Percentiles rank a stretch among this genome's conserved stretches.
These are phyloP conservation scores for Plectosphaerella sp. DNA, from an alignment of 2,329 filamentous ascomycete genomes.

Conservation along the genomic window DNA sequence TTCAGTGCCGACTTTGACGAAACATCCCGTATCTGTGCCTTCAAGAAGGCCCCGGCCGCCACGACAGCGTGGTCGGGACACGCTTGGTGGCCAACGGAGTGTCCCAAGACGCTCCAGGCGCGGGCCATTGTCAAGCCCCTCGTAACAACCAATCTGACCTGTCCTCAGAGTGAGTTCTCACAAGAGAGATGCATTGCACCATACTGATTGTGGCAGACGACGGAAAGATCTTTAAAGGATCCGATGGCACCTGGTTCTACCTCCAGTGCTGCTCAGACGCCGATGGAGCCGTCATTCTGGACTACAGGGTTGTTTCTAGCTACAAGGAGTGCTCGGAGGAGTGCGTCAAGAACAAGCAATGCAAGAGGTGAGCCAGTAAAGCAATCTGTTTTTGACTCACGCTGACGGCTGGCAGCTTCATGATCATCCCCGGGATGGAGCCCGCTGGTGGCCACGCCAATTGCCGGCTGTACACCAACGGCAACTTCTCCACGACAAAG, in stretches of 20 bases:
- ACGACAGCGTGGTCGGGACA: background rate
- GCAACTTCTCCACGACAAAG: slow-evolving; percentile 4
- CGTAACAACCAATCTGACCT: background rate
- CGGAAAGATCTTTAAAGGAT: slow-evolving; percentile 11
- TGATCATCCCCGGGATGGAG: background rate
- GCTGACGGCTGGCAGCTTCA: background rate
- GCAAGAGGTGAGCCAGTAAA: slow-evolving; percentile 6
- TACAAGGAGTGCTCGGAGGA: slow-evolving; percentile 9
- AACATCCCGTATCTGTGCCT: background rate
- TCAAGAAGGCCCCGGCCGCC: slow-evolving; percentile 1
- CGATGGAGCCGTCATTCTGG: slow-evolving; percentile 4
- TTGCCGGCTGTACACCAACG: slow-evolving; percentile 12
- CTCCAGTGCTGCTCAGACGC: slow-evolving; percentile 11
- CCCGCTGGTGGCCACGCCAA: slow-evolving; percentile 2
- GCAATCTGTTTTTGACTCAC: too few relatives aligned
- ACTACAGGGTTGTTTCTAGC: slow-evolving; percentile 1
- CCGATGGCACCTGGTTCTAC: slow-evolving; percentile 13
- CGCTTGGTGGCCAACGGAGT: background rate
- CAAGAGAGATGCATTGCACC: background rate
- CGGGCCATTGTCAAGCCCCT: background rate
- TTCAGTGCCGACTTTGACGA: slow-evolving; percentile 1
- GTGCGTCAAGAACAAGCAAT: slow-evolving; percentile 9
- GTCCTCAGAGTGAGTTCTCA: background rate
- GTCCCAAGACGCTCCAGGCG: slow-evolving; percentile 1
- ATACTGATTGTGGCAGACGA: slow-evolving; percentile 3